Evolutionary conservation across 208 protist species (phyloP).

Genomic region (Herpetomonas samuelpessoai): DNA sequence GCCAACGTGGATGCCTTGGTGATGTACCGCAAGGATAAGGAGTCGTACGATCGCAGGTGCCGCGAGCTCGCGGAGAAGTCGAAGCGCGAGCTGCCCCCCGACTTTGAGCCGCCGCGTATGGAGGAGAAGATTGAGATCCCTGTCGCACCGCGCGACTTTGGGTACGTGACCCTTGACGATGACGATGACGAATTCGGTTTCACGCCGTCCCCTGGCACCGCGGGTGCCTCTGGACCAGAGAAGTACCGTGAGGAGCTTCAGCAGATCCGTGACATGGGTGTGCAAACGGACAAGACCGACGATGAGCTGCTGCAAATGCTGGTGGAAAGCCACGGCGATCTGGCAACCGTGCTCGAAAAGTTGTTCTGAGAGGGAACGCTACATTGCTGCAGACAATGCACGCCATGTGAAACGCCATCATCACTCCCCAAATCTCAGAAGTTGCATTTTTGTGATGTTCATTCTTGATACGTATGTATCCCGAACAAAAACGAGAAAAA

Average conservation of each 20-base stretch:
- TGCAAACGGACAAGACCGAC: constrained; percentile 57
- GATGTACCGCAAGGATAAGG: constrained; percentile 76
- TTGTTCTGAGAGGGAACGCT: constrained; percentile 27
- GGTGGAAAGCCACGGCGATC: constrained; percentile 59
- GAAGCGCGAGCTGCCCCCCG: constrained; percentile 78
- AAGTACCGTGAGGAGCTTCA: constrained; percentile 61
- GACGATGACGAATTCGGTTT: constrained; percentile 41
- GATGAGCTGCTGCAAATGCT: constrained; percentile 64
- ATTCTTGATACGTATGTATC: no score
- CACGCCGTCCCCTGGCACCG: background rate
- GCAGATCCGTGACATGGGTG: constrained; percentile 67
- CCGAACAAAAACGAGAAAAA: no score
- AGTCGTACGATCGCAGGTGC: constrained; percentile 59
- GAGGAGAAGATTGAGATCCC: constrained; percentile 54
- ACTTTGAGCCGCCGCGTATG: constrained; percentile 73
- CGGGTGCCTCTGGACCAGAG: constrained; percentile 11
- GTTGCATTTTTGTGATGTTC: no score
- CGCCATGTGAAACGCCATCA: no score
- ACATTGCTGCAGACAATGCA: no score
- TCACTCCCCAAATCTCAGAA: no score
- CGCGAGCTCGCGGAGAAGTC: constrained; percentile 82
- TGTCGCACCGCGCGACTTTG: constrained; percentile 24
- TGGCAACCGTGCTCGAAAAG: constrained; percentile 62
- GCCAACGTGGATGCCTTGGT: constrained; percentile 95
- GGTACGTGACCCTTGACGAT: constrained; percentile 19